phyloP scores from a whole-genome alignment of 2,329 filamentous ascomycete species.

The Thielaviopsis cerberus region DNA sequence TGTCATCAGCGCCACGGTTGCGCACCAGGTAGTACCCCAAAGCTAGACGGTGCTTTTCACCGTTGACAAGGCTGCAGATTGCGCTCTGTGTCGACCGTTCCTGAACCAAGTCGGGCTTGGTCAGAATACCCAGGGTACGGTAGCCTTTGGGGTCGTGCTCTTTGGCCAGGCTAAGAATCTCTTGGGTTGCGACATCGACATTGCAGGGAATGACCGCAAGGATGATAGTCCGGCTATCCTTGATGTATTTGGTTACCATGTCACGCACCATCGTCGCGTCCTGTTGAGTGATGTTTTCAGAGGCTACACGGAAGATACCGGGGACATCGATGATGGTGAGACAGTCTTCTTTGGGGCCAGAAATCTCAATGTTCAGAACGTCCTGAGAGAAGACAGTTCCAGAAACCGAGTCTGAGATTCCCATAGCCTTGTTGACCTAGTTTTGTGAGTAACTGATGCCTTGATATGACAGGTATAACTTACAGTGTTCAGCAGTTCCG shows the following conservation, averaged over 20 bases:
- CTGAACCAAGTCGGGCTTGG: constrained; percentile 23
- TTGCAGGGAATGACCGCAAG: constrained; percentile 24
- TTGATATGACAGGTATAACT: neutral
- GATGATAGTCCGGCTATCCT: constrained; percentile 24
- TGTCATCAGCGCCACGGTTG: constrained; percentile 15
- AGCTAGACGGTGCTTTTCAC: constrained; percentile 12
- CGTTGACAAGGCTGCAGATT: constrained; percentile 12
- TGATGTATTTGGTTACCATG: constrained; percentile 24
- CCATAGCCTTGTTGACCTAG: constrained; percentile 3
- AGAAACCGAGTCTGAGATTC: constrained; percentile 7
- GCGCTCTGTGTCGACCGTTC: constrained; percentile 11
- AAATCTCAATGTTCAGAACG: constrained; percentile 15
- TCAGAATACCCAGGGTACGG: constrained; percentile 26
- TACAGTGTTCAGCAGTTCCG: constrained; percentile 19
- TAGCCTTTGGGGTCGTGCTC: constrained; percentile 18
- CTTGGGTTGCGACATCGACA: constrained; percentile 23
- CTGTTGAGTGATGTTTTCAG: constrained; percentile 18
- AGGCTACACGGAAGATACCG: constrained; percentile 23
- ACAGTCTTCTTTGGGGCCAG: constrained; percentile 16
- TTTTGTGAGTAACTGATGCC: too few relatives aligned
- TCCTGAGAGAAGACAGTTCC: constrained; percentile 14
- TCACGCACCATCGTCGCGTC: constrained; percentile 19
- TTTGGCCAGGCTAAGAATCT: constrained; percentile 18
- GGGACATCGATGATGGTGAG: constrained; percentile 30
- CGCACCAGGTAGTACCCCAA: constrained; percentile 15